Evolutionary conservation across 345 rosid species (phyloP).

Genomic region (Lepidium aucheri): DNA sequence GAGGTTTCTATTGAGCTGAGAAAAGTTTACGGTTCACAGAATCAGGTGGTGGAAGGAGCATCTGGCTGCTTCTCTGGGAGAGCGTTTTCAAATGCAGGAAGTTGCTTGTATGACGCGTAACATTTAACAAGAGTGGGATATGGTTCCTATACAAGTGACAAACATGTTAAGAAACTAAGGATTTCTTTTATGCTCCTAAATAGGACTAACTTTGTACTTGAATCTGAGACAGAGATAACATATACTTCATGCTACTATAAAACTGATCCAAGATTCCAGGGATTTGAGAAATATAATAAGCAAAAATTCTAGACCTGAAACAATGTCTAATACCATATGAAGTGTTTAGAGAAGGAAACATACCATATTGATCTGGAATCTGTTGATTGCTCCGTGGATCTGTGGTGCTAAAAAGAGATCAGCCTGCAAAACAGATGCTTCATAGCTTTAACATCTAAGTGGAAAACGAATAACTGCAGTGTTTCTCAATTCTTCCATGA

Average conservation of each 20-base stretch:
- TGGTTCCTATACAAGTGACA: constrained; percentile 29
- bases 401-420: constrained; percentile 80
- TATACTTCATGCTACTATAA: neutral
- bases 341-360: constrained; percentile 34
- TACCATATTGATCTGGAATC: neutral
- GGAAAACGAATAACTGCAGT: neutral
- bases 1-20: too few relatives aligned
- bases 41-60: constrained; percentile 25
- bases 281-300: too few relatives aligned
- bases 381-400: constrained; percentile 33
- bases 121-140: constrained; percentile 52
- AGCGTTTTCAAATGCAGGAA: constrained; percentile 35
- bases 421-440: constrained; percentile 46
- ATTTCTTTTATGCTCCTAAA: too few relatives aligned
- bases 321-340: constrained; percentile 42
- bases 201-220: too few relatives aligned
- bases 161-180: too few relatives aligned
- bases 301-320: too few relatives aligned
- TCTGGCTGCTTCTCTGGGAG: constrained; percentile 35
- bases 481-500: neutral
- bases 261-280: neutral
- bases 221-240: neutral
- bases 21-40: neutral
- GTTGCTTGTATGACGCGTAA: constrained; percentile 46
- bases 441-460: neutral